A percentile compares a stretch with the other conserved stretches of the same genome.
These are phyloP conservation scores for Coemansia aciculifera DNA, from an alignment of 192 early-diverging fungal species.

Conservation along the genomic window DNA sequence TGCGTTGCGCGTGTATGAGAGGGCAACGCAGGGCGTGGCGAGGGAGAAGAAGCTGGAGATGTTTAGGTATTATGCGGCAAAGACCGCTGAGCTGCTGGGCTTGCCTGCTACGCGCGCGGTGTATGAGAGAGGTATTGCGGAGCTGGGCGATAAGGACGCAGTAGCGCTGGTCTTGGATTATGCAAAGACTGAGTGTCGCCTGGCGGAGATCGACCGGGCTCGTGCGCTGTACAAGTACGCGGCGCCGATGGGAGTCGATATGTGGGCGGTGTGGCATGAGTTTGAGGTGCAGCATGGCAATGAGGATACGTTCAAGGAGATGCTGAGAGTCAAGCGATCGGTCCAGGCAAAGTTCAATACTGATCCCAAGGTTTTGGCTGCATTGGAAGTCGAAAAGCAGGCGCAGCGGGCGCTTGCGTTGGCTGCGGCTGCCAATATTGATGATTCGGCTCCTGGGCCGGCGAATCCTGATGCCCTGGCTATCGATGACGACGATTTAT, in stretches of 20 bases:
- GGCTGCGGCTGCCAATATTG: constrained; percentile 14
- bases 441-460: constrained; percentile 7
- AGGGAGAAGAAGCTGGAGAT: constrained; percentile 77
- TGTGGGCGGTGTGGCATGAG: constrained; percentile 91
- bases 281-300: constrained; percentile 98
- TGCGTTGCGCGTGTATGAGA: constrained; percentile 92
- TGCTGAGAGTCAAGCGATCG: constrained; percentile 91
- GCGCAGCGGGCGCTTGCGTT: not conserved
- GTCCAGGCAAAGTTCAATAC: constrained; percentile 83
- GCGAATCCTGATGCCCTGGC: constrained; percentile 11
- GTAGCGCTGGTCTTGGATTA: constrained; percentile 76
- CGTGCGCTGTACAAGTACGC: constrained; percentile 85
- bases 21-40: constrained; percentile 79
- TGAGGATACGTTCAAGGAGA: constrained; percentile 98
- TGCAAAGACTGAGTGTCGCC: constrained; percentile 81
- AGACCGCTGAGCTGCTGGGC: constrained; percentile 84
- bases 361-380: constrained; percentile 67
- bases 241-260: constrained; percentile 77
- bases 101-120: constrained; percentile 84
- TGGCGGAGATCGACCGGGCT: constrained; percentile 95
- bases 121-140: constrained; percentile 88
- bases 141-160: constrained; percentile 78
- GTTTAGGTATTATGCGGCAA: constrained; percentile 89
- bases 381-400: constrained; percentile 16
- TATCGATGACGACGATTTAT: constrained; percentile 39